Evolutionary conservation across 495 filamentous ascomycete genomes (phyloP).

Genomic region (Aspergillus egyptiacus): DNA sequence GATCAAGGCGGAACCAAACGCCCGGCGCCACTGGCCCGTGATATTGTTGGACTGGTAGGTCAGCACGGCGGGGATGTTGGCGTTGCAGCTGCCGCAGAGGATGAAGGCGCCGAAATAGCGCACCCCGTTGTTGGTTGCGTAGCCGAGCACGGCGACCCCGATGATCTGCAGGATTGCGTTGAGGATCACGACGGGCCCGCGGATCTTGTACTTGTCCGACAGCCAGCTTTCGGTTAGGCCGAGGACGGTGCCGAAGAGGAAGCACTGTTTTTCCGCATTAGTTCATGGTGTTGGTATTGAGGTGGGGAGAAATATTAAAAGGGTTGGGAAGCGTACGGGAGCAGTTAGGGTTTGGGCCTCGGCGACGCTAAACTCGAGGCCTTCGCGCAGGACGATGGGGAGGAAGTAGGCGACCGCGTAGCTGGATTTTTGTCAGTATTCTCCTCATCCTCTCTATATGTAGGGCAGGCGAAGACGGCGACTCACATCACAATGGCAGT

Average conservation of each 20-base stretch:
- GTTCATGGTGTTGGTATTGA: conserved; percentile 9
- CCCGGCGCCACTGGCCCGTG: conserved; percentile 54
- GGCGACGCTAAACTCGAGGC: conserved; percentile 2
- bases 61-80: conserved; percentile 46
- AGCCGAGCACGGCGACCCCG: conserved; percentile 3
- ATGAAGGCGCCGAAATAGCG: conserved; percentile 59
- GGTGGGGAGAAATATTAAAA: conserved; percentile 3
- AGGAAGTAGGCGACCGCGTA: conserved; percentile 10
- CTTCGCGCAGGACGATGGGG: conserved; percentile 7
- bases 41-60: conserved; percentile 57
- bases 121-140: conserved; percentile 18
- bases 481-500: conserved; percentile 27
- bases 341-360: conserved; percentile 7
- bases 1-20: conserved; percentile 46
- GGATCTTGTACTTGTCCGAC: conserved; percentile 7
- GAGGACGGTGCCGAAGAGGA: conserved; percentile 5
- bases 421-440: not conserved
- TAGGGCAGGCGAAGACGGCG: too few species aligned
- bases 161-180: conserved; percentile 6
- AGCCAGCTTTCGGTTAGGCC: conserved; percentile 5
- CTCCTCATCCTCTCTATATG: too few species aligned
- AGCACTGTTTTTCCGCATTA: conserved; percentile 1
- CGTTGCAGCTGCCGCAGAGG: conserved; percentile 43
- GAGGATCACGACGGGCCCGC: conserved; percentile 7
- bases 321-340: not conserved